Percentiles rank a stretch among this genome's conserved stretches.
These are phyloP conservation scores for Metarhizium anisopliae DNA, from an alignment of 2,329 filamentous ascomycete genomes.

Conservation along the genomic window DNA sequence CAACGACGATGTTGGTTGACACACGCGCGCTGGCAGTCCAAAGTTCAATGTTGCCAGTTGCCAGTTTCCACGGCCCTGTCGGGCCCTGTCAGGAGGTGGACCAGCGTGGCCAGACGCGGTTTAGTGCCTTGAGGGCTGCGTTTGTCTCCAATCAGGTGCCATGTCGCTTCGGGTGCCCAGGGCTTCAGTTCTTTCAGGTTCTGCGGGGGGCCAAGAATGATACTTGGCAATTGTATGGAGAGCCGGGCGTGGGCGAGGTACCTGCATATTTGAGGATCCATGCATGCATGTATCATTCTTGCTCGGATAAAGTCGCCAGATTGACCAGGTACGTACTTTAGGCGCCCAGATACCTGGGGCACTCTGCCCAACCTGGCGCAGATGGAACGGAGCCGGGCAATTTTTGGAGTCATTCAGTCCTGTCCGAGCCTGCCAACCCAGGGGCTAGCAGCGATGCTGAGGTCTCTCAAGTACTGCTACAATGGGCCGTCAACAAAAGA, in stretches of 20 bases:
- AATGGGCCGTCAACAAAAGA: neutral
- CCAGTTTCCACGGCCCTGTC: neutral
- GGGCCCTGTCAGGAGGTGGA: neutral
- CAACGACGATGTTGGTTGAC: neutral
- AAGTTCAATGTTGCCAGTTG: neutral
- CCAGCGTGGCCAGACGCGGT: neutral
- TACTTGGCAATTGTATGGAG: too few species aligned
- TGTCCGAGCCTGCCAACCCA: neutral
- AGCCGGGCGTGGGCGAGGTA: too few species aligned
- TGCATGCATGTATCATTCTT: neutral
- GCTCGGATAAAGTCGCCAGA: neutral
- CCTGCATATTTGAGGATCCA: neutral
- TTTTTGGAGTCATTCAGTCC: neutral
- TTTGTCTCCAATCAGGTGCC: neutral
- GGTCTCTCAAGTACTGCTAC: neutral
- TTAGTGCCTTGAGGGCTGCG: neutral
- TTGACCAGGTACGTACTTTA: neutral
- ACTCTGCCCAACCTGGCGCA: neutral
- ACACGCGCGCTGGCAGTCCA: too few species aligned
- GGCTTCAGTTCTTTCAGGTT: too few species aligned
- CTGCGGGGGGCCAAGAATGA: too few species aligned
- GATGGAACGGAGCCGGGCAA: constrained; percentile 4
- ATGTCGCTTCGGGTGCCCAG: neutral
- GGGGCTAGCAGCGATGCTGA: neutral
- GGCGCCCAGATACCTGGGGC: neutral